Base-by-base conservation (phyloP, 2,329 filamentous ascomycete species). In the Apiospora pterosperma region DNA sequence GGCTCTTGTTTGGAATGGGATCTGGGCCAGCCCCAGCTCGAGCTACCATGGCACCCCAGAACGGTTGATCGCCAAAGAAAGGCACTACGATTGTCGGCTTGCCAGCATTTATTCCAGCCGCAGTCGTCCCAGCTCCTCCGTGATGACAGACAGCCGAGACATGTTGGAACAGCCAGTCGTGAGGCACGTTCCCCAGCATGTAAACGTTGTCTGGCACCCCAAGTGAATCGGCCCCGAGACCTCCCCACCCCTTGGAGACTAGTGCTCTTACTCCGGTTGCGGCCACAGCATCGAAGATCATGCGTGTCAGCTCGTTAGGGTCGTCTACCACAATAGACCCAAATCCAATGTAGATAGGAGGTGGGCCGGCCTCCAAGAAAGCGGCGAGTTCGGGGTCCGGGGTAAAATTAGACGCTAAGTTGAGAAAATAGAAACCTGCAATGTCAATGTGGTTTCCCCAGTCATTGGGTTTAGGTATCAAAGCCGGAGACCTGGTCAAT, bases 181-280 rank as follows among this genome's bases (percentile, higher is more conserved):
- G 93, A 1, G 93, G 93, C 55, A 90, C 88, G 71, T 95, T 96
- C 12, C 91, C 92, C 41, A 97, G 82, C 87, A 96, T 92, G 73
- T 92, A 92, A 1, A 96, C 88, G 4, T 88, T 87, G 2, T 93
- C 87, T 0, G 92, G 92, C n/a, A 93, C 77, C 1, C 85, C 85
- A 4, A 91, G 74, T 36, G 88, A 81, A 70, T 93, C 90, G 0
- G 87, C 90, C 36, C 92, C 93, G 8, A 97, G 82, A 0, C 92
- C 92, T 60, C 93, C 92, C 93, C 93, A 97, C 19, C 93, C 93
- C 72, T 95, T 93, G 0, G 92, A 95, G 0, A 97, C 90, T 1
- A 97, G 79, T 2, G 92, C 93, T 64, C 93, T 84, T n/a, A 92
- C 78, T 4, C 84, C 84, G 12, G 79, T 76, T 58, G 73, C 74